Conservation (phyloP, 2,329 filamentous ascomycete species). For the Calonectria pauciramosa region DNA sequence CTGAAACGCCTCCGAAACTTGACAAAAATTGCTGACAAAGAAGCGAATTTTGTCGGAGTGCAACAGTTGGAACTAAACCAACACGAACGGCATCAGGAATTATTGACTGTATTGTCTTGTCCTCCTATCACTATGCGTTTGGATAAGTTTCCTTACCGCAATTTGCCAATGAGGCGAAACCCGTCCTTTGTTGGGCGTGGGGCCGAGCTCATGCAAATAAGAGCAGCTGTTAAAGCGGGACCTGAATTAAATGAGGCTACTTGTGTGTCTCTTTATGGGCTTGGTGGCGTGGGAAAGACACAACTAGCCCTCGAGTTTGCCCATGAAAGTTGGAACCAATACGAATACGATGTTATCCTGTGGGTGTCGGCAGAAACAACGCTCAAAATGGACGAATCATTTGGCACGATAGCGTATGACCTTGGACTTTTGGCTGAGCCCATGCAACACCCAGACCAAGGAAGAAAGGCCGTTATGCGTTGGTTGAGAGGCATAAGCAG, state of each 20-base stretch:
- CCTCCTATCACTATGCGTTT: not conserved
- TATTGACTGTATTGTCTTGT: not conserved
- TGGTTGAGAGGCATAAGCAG: not conserved
- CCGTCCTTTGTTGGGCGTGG: not conserved
- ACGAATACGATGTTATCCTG: not conserved
- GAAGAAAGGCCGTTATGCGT: not conserved
- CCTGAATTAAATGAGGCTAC: not conserved
- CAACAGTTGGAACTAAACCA: not conserved
- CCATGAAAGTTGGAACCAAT: not conserved
- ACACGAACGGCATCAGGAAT: not conserved
- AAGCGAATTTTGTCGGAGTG: not conserved
- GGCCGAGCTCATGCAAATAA: not conserved
- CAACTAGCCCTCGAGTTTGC: constrained; percentile 2
- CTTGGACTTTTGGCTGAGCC: not conserved
- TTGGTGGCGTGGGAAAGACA: not conserved
- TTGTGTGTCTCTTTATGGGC: not conserved
- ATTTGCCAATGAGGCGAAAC: not conserved
- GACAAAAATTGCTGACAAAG: not conserved
- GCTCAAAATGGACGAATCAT: not conserved
- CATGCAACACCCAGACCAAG: not conserved
- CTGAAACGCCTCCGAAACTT: not conserved
- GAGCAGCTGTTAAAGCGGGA: not conserved
- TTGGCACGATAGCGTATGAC: not conserved
- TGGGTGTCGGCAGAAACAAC: not conserved
- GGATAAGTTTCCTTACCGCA: not conserved